Evolutionary conservation across 495 filamentous ascomycete species (phyloP).

Genomic region (Friedmanniomyces endolithicus): DNA sequence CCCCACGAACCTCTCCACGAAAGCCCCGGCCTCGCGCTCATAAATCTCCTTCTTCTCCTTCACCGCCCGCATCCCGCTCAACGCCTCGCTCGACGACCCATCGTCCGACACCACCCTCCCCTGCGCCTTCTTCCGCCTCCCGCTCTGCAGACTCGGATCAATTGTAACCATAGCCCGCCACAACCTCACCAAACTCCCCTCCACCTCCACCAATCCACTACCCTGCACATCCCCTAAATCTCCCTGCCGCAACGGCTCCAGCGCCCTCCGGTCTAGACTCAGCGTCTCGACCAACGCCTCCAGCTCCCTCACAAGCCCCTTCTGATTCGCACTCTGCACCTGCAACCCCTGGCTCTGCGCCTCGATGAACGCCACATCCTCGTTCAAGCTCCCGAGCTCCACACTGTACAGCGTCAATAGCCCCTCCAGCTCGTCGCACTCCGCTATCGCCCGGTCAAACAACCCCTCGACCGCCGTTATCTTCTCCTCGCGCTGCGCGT

Average conservation of each 20-base stretch:
- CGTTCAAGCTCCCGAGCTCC: conserved; percentile 81
- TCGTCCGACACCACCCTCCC: conserved; percentile 42
- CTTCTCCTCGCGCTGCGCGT: conserved; percentile 81
- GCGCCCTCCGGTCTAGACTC: conserved; percentile 63
- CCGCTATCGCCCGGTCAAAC: conserved; percentile 75
- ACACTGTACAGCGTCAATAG: conserved; percentile 86
- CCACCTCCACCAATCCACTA: conserved; percentile 60
- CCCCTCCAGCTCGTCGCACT: conserved; percentile 92
- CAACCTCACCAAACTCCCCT: conserved; percentile 60
- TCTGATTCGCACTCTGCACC: conserved; percentile 94
- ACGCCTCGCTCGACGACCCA: conserved; percentile 40
- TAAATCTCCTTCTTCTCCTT: conserved; percentile 89
- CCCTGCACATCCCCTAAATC: conserved; percentile 50
- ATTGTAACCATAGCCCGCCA: conserved; percentile 94
- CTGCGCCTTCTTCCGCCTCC: not conserved
- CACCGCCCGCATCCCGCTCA: conserved; percentile 83
- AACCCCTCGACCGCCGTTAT: conserved; percentile 69
- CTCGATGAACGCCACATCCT: conserved; percentile 94
- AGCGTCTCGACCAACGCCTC: conserved; percentile 71
- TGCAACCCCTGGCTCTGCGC: conserved; percentile 92
- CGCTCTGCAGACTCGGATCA: conserved; percentile 57
- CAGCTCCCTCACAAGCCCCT: conserved; percentile 78
- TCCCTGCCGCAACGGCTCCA: conserved; percentile 58
- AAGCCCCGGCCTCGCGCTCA: conserved; percentile 51
- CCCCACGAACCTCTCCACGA: conserved; percentile 69